A percentile compares a stretch with the other conserved stretches of the same genome.
phyloP scores from a whole-genome alignment of 345 rosid genomes.

The Aquilaria sinensis region DNA sequence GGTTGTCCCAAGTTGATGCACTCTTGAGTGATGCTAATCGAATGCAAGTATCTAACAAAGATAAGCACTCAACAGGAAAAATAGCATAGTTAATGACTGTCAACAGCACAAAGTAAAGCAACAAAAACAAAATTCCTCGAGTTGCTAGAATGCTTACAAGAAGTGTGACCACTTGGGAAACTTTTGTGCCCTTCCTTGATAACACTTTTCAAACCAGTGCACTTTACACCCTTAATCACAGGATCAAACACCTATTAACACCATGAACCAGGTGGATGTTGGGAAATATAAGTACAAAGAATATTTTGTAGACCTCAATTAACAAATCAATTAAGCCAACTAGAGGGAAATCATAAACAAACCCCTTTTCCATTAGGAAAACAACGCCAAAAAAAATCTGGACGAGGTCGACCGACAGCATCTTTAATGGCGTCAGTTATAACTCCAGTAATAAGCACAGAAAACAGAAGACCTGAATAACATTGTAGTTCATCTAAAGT shows the following conservation, averaged over 20 bases:
- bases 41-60: background rate
- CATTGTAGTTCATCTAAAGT: slow-evolving; percentile 9
- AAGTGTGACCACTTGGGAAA: slow-evolving; percentile 96
- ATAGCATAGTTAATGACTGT: background rate
- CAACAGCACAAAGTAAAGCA: slow-evolving; percentile 5
- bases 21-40: too few relatives aligned
- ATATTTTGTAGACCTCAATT: background rate
- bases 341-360: slow-evolving; percentile 11
- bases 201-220: slow-evolving; percentile 63
- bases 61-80: background rate
- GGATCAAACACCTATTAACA: slow-evolving; percentile 46
- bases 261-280: slow-evolving; percentile 12
- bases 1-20: too few relatives aligned
- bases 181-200: slow-evolving; percentile 94
- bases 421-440: slow-evolving; percentile 91
- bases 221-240: slow-evolving; percentile 54
- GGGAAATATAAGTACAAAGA: slow-evolving; percentile 7
- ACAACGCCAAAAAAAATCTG: slow-evolving; percentile 97
- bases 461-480: slow-evolving; percentile 64
- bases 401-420: slow-evolving; percentile 93
- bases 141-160: slow-evolving; percentile 47
- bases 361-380: slow-evolving; percentile 91
- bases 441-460: slow-evolving; percentile 73
- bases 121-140: background rate
- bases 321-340: background rate